Evolutionary conservation across 2,329 filamentous ascomycete species (phyloP), one percentile per base, ranked within the genome.

Genomic region (Alternaria sp.): DNA sequence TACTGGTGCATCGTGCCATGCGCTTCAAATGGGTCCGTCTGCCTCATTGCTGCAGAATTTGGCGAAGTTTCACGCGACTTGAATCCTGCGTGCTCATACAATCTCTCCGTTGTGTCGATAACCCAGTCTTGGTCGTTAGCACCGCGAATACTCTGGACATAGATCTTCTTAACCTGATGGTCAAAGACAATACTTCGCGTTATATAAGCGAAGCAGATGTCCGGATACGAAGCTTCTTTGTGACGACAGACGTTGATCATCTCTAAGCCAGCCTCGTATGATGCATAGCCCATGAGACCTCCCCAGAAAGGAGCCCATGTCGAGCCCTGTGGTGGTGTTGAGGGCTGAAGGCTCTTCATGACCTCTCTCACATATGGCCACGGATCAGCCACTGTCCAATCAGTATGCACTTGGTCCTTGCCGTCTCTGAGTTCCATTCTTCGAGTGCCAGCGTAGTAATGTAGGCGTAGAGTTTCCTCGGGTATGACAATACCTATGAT

Each of bases 271-370:
- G 93, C 86, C 75, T 97, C 93, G 60, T 97, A 96, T 0, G 91
- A 92, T 50, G 92, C 84, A 69, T 90, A 96, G 0, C 93, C 93
- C 78, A 96, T 86, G 58, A 96, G 88, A 0, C 93, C 93, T 51
- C 92, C 93, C 77, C 91, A 87, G 72, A 96, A 97, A 0, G 90
- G 85, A 0, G 79, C 78, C 34, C 71, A 74, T 8, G 70, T 76
- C 6, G 63, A 51, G 13, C 63, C 72, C 1, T 58, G 60, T 36
- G 75, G 75, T 42, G 60, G 61, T 29, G 54, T 65, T 26, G 58
- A 59, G 21, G 76, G 76, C 52, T 67, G 73, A 5, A 77, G 73
- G 7, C 66, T 55, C 34, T 72, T 62, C 72, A 82, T 79, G 29
- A 79, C 73, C 4, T 65, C 63, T 42, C 77, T 77, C 5, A 83